phyloP scores from a whole-genome alignment of 179 eudicot genomes.

The Nepenthes alata region DNA sequence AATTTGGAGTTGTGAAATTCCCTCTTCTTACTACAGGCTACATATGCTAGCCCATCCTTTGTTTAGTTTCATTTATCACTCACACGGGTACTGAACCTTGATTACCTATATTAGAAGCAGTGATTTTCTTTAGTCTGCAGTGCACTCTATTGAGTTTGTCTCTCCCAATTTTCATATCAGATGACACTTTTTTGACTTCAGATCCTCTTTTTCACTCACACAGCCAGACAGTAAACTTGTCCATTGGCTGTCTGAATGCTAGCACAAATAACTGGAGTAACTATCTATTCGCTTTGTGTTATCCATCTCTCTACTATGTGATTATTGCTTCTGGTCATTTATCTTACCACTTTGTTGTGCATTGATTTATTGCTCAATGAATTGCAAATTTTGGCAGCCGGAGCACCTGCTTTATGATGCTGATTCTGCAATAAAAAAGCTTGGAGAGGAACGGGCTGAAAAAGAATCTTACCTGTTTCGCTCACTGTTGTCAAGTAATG shows the following conservation, averaged over 20 bases:
- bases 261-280: too few species aligned
- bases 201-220: too few species aligned
- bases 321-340: background rate
- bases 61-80: background rate
- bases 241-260: too few species aligned
- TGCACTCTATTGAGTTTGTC: too few species aligned
- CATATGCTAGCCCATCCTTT: background rate
- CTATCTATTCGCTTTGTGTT: too few species aligned
- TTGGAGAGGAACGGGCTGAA: conserved; percentile 68
- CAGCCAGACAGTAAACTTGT: too few species aligned
- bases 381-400: conserved; percentile 45
- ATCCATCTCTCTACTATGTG: background rate
- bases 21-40: background rate
- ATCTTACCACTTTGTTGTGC: background rate
- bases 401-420: conserved; percentile 87
- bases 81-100: too few species aligned
- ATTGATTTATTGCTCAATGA: background rate
- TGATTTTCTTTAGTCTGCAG: too few species aligned
- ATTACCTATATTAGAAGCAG: too few species aligned
- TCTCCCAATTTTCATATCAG: too few species aligned
- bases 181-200: too few species aligned
- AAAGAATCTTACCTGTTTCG: conserved; percentile 65
- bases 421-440: conserved; percentile 58
- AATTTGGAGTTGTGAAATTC: too few species aligned
- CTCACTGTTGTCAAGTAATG: conserved; percentile 42